Percentiles rank a stretch among this genome's conserved stretches.
Conservation (phyloP, 176 grass and related monocot genomes). For the Carex cristatella region DNA sequence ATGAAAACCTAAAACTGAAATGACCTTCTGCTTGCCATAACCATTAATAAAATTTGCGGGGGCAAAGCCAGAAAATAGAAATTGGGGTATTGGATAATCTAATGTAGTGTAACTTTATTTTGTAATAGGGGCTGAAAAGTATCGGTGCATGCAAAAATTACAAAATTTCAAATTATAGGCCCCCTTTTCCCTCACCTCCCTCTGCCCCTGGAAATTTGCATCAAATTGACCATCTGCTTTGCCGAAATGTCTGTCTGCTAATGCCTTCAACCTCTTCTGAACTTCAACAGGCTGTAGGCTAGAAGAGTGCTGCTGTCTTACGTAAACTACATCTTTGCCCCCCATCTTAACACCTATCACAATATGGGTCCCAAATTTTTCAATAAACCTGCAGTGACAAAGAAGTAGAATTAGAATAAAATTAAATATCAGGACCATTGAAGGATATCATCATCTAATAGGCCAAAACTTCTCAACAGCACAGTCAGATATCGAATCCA, state of each 20-base stretch:
- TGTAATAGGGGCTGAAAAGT: too few relatives aligned
- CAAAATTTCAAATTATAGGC: too few relatives aligned
- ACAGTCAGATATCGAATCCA: background rate
- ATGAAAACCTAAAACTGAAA: slow-evolving; percentile 17
- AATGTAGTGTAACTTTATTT: too few relatives aligned
- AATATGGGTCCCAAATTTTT: slow-evolving; percentile 94
- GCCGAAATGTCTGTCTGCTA: slow-evolving; percentile 74
- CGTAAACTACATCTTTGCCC: slow-evolving; percentile 92
- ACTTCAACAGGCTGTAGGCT: slow-evolving; percentile 72
- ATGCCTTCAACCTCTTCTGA: slow-evolving; percentile 78
- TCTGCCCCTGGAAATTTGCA: slow-evolving; percentile 23
- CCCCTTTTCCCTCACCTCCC: too few relatives aligned
- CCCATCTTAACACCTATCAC: slow-evolving; percentile 92
- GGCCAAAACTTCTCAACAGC: background rate
- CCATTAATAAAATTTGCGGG: slow-evolving; percentile 37
- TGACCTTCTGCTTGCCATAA: slow-evolving; percentile 61
- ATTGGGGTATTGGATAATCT: too few relatives aligned
- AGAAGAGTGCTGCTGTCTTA: slow-evolving; percentile 80
- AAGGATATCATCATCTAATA: background rate
- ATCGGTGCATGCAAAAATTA: too few relatives aligned
- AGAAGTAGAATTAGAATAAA: background rate
- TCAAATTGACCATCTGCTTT: slow-evolving; percentile 49
- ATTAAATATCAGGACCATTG: background rate
- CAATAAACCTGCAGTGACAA: slow-evolving; percentile 63
- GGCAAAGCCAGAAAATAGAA: too few relatives aligned